These are phyloP conservation scores for Loxodes magnus DNA, from an alignment of 73 alveolate species.

Conservation along the genomic window DNA sequence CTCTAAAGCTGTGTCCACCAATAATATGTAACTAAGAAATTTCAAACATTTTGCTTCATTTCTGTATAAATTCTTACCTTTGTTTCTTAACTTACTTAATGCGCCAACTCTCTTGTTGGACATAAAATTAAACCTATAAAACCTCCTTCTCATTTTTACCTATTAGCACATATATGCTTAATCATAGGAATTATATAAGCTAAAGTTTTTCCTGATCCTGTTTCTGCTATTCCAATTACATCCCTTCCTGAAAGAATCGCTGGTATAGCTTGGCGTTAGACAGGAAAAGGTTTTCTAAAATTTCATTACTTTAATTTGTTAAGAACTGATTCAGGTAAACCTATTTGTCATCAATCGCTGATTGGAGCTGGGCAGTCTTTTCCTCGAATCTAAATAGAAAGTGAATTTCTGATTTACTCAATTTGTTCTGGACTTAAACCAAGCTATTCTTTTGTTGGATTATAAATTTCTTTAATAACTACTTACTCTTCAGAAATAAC, in stretches of 20 bases:
- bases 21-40: constrained; percentile 76
- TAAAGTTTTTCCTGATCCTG: constrained; percentile 97
- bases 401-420: constrained; percentile 68
- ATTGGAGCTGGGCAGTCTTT: constrained; percentile 89
- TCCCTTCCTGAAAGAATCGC: constrained; percentile 97
- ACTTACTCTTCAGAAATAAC: constrained; percentile 51
- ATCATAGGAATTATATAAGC: constrained; percentile 96
- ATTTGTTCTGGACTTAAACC: constrained; percentile 79
- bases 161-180: constrained; percentile 80
- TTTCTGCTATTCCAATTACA: constrained; percentile 96
- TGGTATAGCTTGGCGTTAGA: constrained; percentile 90
- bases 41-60: constrained; percentile 64
- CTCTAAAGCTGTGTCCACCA: constrained; percentile 94
- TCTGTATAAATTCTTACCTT: too few species aligned
- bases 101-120: constrained; percentile 98
- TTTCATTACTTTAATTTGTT: constrained; percentile 67
- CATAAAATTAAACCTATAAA: constrained; percentile 91
- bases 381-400: constrained; percentile 92
- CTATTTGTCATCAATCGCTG: constrained; percentile 84
- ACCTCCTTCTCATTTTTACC: constrained; percentile 90
- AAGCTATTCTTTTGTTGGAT: constrained; percentile 83
- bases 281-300: constrained; percentile 85
- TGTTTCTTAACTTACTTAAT: constrained; percentile 83
- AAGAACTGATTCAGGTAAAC: constrained; percentile 75
- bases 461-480: constrained; percentile 87